phyloP scores from a whole-genome alignment of 2,329 filamentous ascomycete species.

The Dothiorella sarmentorum region DNA sequence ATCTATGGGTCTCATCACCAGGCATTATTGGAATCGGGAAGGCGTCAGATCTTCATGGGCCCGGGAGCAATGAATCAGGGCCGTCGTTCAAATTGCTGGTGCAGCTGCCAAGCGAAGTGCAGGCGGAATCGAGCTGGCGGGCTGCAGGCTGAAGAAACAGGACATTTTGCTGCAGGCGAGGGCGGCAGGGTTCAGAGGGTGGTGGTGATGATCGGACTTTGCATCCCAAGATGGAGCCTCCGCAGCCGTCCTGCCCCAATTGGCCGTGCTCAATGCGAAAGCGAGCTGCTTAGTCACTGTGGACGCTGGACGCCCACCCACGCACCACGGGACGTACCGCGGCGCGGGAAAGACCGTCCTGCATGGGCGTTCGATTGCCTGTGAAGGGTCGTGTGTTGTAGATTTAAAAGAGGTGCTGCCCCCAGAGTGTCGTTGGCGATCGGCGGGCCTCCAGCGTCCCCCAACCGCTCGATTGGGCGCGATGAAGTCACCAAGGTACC shows the following conservation, averaged over 20 bases:
- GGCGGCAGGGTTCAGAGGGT: background rate
- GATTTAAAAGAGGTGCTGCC: slow-evolving; percentile 7
- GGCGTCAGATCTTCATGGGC: slow-evolving; percentile 7
- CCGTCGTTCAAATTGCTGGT: background rate
- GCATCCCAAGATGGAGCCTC: background rate
- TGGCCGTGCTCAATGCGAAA: slow-evolving; percentile 4
- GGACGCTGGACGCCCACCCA: too few species aligned
- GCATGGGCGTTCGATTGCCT: slow-evolving; percentile 5
- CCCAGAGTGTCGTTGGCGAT: background rate
- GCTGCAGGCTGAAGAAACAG: background rate
- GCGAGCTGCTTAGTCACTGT: background rate
- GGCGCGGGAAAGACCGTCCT: slow-evolving; percentile 14
- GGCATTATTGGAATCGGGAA: background rate
- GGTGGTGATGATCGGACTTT: slow-evolving; percentile 4
- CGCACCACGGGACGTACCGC: slow-evolving; percentile 15
- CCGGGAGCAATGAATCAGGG: slow-evolving; percentile 8
- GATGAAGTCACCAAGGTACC: too few species aligned
- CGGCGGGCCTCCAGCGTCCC: slow-evolving; percentile 2
- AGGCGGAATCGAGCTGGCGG: background rate
- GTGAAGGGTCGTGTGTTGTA: slow-evolving; percentile 3
- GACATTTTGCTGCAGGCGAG: slow-evolving; percentile 7
- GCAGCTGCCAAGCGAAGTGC: background rate
- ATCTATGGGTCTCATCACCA: slow-evolving; percentile 5
- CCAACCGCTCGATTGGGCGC: background rate
- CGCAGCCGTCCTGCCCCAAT: too few species aligned